Evolutionary conservation across 2,329 filamentous ascomycete genomes (phyloP).

Genomic region (Ascochyta lentis): DNA sequence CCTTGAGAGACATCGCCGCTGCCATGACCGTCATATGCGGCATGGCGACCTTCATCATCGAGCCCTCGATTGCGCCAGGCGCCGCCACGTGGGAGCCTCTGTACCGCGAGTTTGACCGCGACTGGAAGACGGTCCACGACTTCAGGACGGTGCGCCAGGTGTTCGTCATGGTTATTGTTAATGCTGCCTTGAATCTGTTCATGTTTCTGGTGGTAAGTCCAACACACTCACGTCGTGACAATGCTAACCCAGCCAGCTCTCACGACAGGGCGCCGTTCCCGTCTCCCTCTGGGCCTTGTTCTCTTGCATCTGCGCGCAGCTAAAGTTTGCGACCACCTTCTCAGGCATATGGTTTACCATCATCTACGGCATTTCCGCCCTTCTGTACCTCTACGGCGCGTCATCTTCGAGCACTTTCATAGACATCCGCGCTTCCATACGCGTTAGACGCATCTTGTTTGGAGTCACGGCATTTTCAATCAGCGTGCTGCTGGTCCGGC

Average conservation of each 20-base stretch:
- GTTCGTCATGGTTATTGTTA: constrained; percentile 36
- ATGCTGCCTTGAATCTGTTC: constrained; percentile 35
- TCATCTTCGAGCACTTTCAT: constrained; percentile 25
- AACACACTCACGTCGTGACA: not conserved
- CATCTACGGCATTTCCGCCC: constrained; percentile 33
- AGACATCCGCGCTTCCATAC: constrained; percentile 33
- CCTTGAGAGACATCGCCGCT: constrained; percentile 40
- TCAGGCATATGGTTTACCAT: constrained; percentile 39
- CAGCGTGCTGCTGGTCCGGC: constrained; percentile 33
- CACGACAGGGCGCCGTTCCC: constrained; percentile 35
- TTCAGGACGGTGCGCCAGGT: constrained; percentile 34
- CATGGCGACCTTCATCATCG: constrained; percentile 36
- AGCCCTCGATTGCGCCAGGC: constrained; percentile 34
- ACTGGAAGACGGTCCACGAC: constrained; percentile 40
- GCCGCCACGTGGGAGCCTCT: constrained; percentile 39
- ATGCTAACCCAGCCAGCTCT: constrained; percentile 31
- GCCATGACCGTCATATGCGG: constrained; percentile 37
- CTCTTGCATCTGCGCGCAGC: constrained; percentile 37
- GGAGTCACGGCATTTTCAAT: constrained; percentile 37
- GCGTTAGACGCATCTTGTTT: constrained; percentile 39
- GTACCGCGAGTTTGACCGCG: constrained; percentile 28
- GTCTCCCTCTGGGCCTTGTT: constrained; percentile 39
- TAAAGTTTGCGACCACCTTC: constrained; percentile 31
- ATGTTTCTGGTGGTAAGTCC: constrained; percentile 42
- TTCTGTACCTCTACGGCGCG: constrained; percentile 32